These are phyloP conservation scores for Trichoderma koningii DNA, from an alignment of 2,329 filamentous ascomycete genomes.

Conservation along the genomic window DNA sequence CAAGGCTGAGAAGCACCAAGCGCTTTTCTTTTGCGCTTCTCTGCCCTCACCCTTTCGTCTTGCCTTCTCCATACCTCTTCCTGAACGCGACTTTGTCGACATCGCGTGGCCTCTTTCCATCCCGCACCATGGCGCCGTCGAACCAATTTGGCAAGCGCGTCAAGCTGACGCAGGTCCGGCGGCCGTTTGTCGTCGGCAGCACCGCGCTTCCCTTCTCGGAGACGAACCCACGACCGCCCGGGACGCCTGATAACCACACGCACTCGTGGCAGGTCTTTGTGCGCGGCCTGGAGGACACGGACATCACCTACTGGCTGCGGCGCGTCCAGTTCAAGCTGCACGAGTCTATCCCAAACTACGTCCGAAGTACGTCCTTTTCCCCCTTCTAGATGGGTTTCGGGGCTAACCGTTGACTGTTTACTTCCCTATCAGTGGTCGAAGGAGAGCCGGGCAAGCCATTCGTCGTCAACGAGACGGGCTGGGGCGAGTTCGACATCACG, in stretches of 20 bases:
- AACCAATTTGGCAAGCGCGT: slow-evolving; percentile 62
- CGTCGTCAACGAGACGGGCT: slow-evolving; percentile 87
- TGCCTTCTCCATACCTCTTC: too few relatives aligned
- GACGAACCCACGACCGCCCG: slow-evolving; percentile 73
- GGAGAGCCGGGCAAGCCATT: slow-evolving; percentile 70
- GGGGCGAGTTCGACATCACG: slow-evolving; percentile 97
- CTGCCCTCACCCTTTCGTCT: slow-evolving; percentile 1
- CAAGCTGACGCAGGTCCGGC: slow-evolving; percentile 64
- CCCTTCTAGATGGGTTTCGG: neutral
- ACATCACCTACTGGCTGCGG: slow-evolving; percentile 93
- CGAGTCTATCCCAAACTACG: slow-evolving; percentile 90
- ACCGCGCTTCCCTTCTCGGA: slow-evolving; percentile 80
- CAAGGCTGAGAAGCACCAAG: slow-evolving; percentile 23
- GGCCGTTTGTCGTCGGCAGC: slow-evolving; percentile 73
- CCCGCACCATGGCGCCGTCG: slow-evolving; percentile 57
- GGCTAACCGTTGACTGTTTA: slow-evolving; percentile 5
- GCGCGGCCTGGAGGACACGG: slow-evolving; percentile 82
- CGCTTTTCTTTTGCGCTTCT: slow-evolving; percentile 14
- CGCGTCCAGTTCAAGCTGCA: slow-evolving; percentile 98
- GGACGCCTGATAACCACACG: slow-evolving; percentile 85
- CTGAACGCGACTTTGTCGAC: neutral
- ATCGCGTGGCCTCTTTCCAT: neutral
- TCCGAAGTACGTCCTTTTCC: slow-evolving; percentile 61
- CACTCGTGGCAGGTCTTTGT: slow-evolving; percentile 97
- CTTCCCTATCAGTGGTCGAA: slow-evolving; percentile 61